Evolutionary conservation across 306 rosid genomes (phyloP).

Genomic region (Corylus heterophylla): DNA sequence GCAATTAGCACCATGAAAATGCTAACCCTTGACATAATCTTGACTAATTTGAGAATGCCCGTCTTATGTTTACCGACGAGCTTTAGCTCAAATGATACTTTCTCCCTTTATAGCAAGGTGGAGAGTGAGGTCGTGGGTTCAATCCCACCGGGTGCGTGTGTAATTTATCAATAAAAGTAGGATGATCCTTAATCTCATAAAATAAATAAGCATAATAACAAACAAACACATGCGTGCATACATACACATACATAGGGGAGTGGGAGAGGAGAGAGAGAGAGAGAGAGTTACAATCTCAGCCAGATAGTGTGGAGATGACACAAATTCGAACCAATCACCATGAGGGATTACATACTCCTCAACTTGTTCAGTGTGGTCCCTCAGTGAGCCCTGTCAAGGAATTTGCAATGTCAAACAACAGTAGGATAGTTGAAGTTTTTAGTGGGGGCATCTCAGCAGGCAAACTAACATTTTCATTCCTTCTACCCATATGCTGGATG

Average conservation of each 20-base stretch:
- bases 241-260: neutral
- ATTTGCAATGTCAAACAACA: slow-evolving; percentile 27
- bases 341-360: slow-evolving; percentile 71
- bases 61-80: too few relatives aligned
- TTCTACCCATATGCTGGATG: neutral
- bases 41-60: neutral
- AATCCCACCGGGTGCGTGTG: too few relatives aligned
- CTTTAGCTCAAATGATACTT: too few relatives aligned
- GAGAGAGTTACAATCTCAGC: slow-evolving; percentile 72
- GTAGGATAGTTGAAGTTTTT: neutral
- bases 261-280: slow-evolving; percentile 18
- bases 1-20: neutral
- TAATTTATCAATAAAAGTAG: neutral
- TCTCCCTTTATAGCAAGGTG: too few relatives aligned
- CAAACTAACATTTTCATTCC: neutral
- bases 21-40: neutral
- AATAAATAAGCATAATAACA: neutral
- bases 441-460: neutral
- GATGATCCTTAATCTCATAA: neutral
- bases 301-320: slow-evolving; percentile 88
- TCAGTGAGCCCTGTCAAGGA: slow-evolving; percentile 68
- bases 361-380: slow-evolving; percentile 45
- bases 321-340: slow-evolving; percentile 85
- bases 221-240: neutral
- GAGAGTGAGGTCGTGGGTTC: too few relatives aligned